Percentiles rank a stretch among this genome's conserved stretches.
Evolutionary conservation across 441 rosid species (phyloP).

Genomic region (Corymbia calophylla): DNA sequence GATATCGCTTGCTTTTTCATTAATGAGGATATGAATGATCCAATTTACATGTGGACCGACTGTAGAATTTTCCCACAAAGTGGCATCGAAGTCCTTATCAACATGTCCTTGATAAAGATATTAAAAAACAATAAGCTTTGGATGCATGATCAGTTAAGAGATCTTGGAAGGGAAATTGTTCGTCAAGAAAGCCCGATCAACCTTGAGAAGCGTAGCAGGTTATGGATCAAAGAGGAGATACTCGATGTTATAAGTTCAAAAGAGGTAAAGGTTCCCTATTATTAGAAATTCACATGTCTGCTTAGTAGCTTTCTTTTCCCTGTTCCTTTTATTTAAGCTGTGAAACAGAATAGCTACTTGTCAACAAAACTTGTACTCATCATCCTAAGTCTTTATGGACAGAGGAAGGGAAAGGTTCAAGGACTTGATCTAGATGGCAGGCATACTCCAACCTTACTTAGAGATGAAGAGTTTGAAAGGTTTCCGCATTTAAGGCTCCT

Average conservation of each 20-base stretch:
- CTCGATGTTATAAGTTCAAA: background rate
- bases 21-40: background rate
- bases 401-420: background rate
- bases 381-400: background rate
- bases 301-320: background rate
- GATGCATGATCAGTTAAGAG: slow-evolving; percentile 9
- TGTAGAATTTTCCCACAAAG: background rate
- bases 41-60: background rate
- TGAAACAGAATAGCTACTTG: background rate
- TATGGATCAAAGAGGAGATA: background rate
- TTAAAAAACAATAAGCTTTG: background rate
- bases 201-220: background rate
- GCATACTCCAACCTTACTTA: background rate
- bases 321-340: background rate
- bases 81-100: background rate
- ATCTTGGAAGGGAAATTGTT: slow-evolving; percentile 5
- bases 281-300: background rate
- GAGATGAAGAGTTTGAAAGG: background rate
- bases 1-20: background rate
- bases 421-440: background rate
- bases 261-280: background rate
- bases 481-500: background rate
- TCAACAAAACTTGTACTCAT: background rate
- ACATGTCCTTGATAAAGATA: slow-evolving; percentile 1
- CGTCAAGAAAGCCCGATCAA: background rate